phyloP scores from a whole-genome alignment of 371 early-diverging fungal species.

The Mucor plumbeus region DNA sequence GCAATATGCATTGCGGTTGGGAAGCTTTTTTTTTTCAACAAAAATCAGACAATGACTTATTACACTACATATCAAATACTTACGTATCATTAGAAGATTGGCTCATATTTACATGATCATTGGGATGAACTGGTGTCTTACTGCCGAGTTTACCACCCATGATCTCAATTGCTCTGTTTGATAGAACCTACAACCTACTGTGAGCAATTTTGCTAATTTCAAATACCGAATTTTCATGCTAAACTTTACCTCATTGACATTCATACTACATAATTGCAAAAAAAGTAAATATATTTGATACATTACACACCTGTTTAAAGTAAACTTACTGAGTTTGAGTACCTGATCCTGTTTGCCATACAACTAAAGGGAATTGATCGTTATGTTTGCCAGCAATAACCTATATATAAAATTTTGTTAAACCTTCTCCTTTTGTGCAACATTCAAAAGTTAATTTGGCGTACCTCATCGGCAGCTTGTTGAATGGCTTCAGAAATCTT shows the following conservation, averaged over 20 bases:
- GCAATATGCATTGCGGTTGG: slow-evolving; percentile 99
- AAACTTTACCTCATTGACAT: slow-evolving; percentile 72
- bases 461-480: slow-evolving; percentile 81
- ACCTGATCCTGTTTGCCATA: slow-evolving; percentile 98
- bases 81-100: slow-evolving; percentile 96
- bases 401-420: slow-evolving; percentile 29
- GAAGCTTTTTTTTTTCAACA: slow-evolving; percentile 55
- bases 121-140: slow-evolving; percentile 95
- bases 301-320: neutral
- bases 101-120: slow-evolving; percentile 97
- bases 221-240: neutral
- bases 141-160: slow-evolving; percentile 88
- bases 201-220: neutral
- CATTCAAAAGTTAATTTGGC: neutral
- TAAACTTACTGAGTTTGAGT: slow-evolving; percentile 87
- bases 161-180: slow-evolving; percentile 96
- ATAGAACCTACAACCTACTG: slow-evolving; percentile 68
- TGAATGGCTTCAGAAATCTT: slow-evolving; percentile 86
- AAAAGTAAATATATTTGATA: neutral
- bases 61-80: slow-evolving; percentile 10
- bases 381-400: slow-evolving; percentile 87
- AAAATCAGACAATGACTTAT: too few species aligned
- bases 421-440: neutral
- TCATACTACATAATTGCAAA: slow-evolving; percentile 64
- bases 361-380: slow-evolving; percentile 95